These are phyloP conservation scores for Phylloporus arenicola DNA, from an alignment of 768 basidiomycete genomes.

Conservation along the genomic window DNA sequence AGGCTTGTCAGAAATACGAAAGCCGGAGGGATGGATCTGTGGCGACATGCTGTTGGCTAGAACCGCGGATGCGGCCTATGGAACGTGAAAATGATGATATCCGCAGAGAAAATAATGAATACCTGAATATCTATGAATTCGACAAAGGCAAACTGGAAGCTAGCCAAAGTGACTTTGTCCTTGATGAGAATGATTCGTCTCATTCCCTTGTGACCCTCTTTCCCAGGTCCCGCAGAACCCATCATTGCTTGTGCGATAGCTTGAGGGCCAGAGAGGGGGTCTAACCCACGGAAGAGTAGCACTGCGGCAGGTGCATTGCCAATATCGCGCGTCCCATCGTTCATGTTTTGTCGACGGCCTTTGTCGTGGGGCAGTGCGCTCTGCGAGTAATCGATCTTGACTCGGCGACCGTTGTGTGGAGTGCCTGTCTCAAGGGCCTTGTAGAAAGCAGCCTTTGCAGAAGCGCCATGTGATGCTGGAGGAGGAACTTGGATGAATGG, in stretches of 20 bases:
- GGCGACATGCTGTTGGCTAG: slow-evolving; percentile 86
- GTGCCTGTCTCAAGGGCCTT: slow-evolving; percentile 67
- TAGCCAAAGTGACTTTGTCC: slow-evolving; percentile 80
- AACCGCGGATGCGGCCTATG: slow-evolving; percentile 74
- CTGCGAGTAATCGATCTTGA: slow-evolving; percentile 95
- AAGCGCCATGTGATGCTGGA: slow-evolving; percentile 80
- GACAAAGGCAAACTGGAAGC: slow-evolving; percentile 93
- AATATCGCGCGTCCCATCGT: slow-evolving; percentile 96
- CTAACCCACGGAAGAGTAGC: slow-evolving; percentile 85
- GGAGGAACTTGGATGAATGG: slow-evolving; percentile 93
- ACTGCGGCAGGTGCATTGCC: slow-evolving; percentile 80
- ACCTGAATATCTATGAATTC: slow-evolving; percentile 87
- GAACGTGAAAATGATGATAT: slow-evolving; percentile 8
- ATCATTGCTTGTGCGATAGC: slow-evolving; percentile 83
- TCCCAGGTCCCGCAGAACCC: slow-evolving; percentile 69
- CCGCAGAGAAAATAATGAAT: slow-evolving; percentile 5
- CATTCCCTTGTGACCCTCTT: slow-evolving; percentile 82
- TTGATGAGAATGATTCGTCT: slow-evolving; percentile 83
- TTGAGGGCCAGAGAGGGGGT: slow-evolving; percentile 80
- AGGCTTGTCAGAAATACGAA: slow-evolving; percentile 83
- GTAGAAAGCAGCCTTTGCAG: slow-evolving; percentile 65
- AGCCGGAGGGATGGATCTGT: slow-evolving; percentile 85
- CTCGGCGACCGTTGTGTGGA: slow-evolving; percentile 74
- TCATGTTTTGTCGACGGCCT: slow-evolving; percentile 61
- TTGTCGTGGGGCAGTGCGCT: slow-evolving; percentile 70